Conservation (phyloP, 2,329 filamentous ascomycete genomes). For the Aspergillus ochraceoroseus region DNA sequence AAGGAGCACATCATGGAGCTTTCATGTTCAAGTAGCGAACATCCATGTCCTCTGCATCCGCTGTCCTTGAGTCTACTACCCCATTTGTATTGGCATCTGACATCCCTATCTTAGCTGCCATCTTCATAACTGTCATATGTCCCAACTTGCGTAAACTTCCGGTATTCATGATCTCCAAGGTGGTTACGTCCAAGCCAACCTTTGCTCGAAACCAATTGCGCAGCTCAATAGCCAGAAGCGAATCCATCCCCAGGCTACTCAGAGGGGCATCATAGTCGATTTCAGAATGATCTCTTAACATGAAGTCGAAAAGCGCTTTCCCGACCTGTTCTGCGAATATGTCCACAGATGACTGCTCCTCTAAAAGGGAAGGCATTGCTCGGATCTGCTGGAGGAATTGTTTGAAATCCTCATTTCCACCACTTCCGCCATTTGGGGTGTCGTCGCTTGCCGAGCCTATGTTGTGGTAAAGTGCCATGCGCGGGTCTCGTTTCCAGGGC, state of each 20-base stretch:
- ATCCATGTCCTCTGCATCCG: too few species aligned
- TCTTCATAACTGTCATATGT: background rate
- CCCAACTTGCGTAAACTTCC: constrained; percentile 5
- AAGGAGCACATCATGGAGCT: too few species aligned
- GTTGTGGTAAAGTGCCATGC: constrained; percentile 13
- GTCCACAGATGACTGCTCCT: constrained; percentile 2
- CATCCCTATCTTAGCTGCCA: background rate
- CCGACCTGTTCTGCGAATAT: constrained; percentile 21
- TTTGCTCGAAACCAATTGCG: constrained; percentile 24
- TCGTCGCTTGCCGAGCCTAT: background rate
- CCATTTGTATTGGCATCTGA: background rate
- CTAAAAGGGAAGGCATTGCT: background rate
- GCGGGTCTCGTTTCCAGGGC: constrained; percentile 6
- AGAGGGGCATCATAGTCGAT: constrained; percentile 19
- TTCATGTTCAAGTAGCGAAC: too few species aligned
- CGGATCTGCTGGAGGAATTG: constrained; percentile 2
- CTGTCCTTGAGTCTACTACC: too few species aligned
- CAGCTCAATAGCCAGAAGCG: constrained; percentile 30
- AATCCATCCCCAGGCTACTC: constrained; percentile 27
- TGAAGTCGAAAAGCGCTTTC: constrained; percentile 19
- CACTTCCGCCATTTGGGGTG: background rate
- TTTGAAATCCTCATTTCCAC: background rate
- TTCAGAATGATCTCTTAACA: constrained; percentile 21
- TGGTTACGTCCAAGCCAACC: constrained; percentile 23
- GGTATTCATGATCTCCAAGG: constrained; percentile 24